Percentiles rank a stretch among this genome's conserved stretches.
Conservation (phyloP, 352 stramenopile genomes). For the Elongisporangium undulatum region DNA sequence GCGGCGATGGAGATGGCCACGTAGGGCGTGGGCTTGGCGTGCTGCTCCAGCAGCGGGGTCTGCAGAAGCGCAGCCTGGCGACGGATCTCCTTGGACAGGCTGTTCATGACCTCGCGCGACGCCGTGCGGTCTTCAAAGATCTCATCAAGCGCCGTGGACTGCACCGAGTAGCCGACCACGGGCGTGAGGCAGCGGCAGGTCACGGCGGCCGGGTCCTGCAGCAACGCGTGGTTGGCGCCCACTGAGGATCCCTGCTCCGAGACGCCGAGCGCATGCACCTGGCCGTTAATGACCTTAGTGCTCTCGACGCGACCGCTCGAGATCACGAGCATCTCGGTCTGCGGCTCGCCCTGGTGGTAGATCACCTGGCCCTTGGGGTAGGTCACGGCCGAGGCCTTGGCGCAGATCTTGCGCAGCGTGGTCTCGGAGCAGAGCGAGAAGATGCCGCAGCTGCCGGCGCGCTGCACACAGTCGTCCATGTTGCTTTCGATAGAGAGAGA, state of each 20-base stretch:
- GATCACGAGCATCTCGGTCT: conserved; percentile 81
- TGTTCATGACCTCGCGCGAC: conserved; percentile 83
- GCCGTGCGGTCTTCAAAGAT: conserved; percentile 71
- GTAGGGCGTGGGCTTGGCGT: conserved; percentile 87
- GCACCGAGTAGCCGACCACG: conserved; percentile 73
- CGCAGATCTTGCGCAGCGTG: conserved; percentile 78
- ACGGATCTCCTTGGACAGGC: conserved; percentile 85
- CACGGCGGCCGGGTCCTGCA: conserved; percentile 71
- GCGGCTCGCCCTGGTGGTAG: conserved; percentile 74
- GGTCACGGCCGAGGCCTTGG: conserved; percentile 44
- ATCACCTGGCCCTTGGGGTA: conserved; percentile 75
- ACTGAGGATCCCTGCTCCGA: conserved; percentile 48
- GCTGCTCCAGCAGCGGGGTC: conserved; percentile 89
- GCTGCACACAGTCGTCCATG: conserved; percentile 68
- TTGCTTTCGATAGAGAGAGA: neutral
- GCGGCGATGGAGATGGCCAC: conserved; percentile 90
- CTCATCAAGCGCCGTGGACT: conserved; percentile 59
- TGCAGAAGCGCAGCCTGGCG: conserved; percentile 80
- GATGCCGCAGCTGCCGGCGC: conserved; percentile 62
- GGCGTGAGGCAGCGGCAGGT: conserved; percentile 77
- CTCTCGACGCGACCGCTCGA: conserved; percentile 57
- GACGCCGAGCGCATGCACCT: conserved; percentile 69
- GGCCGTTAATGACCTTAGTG: conserved; percentile 79
- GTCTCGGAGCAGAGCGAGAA: conserved; percentile 81
- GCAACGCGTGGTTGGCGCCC: conserved; percentile 78